Evolutionary conservation across 768 basidiomycete species (phyloP), one percentile per base, ranked within the genome.

Genomic region (Mycena leptocephala): DNA sequence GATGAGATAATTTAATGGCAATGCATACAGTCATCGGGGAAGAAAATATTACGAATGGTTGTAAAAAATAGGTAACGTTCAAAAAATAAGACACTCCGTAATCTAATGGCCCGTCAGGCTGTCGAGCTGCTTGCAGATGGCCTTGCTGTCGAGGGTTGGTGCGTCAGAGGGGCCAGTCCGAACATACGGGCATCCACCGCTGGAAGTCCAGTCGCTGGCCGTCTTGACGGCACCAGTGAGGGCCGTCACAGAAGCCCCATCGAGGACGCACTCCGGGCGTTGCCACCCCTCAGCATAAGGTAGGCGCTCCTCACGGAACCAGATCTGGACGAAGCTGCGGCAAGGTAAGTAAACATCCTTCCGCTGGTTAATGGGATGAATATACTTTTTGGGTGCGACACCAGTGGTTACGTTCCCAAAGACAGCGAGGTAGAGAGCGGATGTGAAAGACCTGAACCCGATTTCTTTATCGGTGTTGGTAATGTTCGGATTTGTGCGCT

Each of bases 281-380:
- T 46, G 41, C 78, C 78, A 79, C 35, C 78, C 73, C 39, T 79
- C 76, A 8, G 70, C 76, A 39, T 58, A 73, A 22, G 78, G 78
- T 1, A 79, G 62, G 26, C 78, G 76, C 24, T 79, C 76, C 24
- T 79, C 76, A 18, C 78, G 64, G 70, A 79, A 79, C 73, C 73
- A 79, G 69, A 69, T 77, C 35, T 79, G 68, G 13, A 76, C 75
- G 65, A 79, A 79, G 26, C 76, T 77, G 59, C 13, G 11, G 24
- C 14, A 70, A 5, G 13, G 6, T 68, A 26, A 37, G 56, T 58
- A 33, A 26, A 28, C 16, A 48, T 46, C 20, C 30, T 24, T 33
- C 20, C 18, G 46, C 8, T 59, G 37, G 22, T 41, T 7, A 53
- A 39, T 13, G 6, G 18, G 3, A 24, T 24, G 22, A 39, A 39